Evolutionary conservation across 148 eudicot species (phyloP).

Genomic region (Hydrangea macrophylla): DNA sequence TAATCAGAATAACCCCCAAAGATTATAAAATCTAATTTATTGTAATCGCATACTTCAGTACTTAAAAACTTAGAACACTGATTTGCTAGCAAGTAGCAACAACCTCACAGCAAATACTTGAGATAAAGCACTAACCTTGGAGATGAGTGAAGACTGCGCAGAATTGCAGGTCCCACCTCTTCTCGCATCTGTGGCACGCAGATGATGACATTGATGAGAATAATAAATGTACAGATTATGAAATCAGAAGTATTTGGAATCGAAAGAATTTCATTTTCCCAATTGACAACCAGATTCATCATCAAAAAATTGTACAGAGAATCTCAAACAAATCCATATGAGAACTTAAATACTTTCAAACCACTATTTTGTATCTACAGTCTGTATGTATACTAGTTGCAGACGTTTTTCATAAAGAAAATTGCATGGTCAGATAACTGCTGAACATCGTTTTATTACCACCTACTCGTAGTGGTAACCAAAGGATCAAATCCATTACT

Average conservation of each 20-base stretch:
- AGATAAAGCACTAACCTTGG: conserved; percentile 41
- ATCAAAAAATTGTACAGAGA: not conserved
- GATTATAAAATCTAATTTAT: not conserved
- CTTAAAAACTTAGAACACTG: not conserved
- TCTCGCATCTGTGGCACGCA: conserved; percentile 58
- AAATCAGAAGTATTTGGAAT: not conserved
- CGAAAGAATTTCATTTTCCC: not conserved
- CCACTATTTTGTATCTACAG: too few relatives aligned
- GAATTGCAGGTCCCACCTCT: conserved; percentile 43
- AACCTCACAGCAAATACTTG: not conserved
- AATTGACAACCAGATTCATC: not conserved
- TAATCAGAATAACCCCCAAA: not conserved
- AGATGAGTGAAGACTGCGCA: conserved; percentile 25
- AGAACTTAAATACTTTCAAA: too few relatives aligned
- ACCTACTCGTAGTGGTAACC: not conserved
- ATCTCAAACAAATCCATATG: too few relatives aligned
- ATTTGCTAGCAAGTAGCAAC: not conserved
- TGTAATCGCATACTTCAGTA: not conserved
- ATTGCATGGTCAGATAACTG: too few relatives aligned
- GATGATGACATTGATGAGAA: conserved; percentile 8
- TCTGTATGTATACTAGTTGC: too few relatives aligned
- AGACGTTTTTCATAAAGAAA: too few relatives aligned
- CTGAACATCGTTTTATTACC: too few relatives aligned
- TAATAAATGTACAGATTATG: not conserved
- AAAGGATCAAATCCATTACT: not conserved